phyloP scores from a whole-genome alignment of 495 filamentous ascomycete genomes.

The Cryomyces antarcticus region DNA sequence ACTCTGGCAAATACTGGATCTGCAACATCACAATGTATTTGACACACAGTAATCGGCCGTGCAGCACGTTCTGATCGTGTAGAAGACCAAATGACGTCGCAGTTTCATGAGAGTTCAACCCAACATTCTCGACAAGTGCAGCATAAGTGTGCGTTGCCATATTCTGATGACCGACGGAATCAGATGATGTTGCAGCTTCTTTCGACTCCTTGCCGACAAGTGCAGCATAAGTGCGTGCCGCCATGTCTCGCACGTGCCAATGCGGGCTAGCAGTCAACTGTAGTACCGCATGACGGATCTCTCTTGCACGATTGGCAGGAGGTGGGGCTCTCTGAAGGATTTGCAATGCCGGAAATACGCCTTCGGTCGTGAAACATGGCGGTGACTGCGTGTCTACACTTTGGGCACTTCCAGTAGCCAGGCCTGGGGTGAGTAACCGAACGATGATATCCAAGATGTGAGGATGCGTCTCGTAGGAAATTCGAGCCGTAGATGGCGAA shows the following conservation, averaged over 20 bases:
- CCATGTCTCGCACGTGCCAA: constrained; percentile 83
- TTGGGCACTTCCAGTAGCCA: background rate
- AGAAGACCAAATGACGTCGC: too few relatives aligned
- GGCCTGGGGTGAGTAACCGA: constrained; percentile 31
- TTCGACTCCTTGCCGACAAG: constrained; percentile 13
- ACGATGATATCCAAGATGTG: constrained; percentile 47
- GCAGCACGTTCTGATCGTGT: constrained; percentile 32
- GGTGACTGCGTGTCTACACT: background rate
- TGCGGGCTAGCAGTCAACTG: constrained; percentile 46
- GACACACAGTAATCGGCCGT: constrained; percentile 36
- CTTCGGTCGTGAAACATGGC: constrained; percentile 24
- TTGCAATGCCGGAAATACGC: constrained; percentile 73
- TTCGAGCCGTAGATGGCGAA: constrained; percentile 18
- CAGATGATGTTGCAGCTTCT: too few relatives aligned
- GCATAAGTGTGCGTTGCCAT: constrained; percentile 64
- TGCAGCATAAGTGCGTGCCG: constrained; percentile 53
- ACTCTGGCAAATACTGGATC: too few relatives aligned
- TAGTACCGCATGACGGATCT: constrained; percentile 28
- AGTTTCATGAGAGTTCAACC: constrained; percentile 4
- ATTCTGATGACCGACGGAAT: constrained; percentile 13
- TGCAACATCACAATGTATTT: constrained; percentile 14
- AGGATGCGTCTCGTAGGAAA: constrained; percentile 53
- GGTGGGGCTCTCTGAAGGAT: constrained; percentile 48
- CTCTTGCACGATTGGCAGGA: constrained; percentile 22
- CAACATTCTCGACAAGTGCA: constrained; percentile 20